Percentiles rank a stretch among this genome's conserved stretches.
Conservation (phyloP, 2,329 filamentous ascomycete species). For the Pestalotiopsis sp. region DNA sequence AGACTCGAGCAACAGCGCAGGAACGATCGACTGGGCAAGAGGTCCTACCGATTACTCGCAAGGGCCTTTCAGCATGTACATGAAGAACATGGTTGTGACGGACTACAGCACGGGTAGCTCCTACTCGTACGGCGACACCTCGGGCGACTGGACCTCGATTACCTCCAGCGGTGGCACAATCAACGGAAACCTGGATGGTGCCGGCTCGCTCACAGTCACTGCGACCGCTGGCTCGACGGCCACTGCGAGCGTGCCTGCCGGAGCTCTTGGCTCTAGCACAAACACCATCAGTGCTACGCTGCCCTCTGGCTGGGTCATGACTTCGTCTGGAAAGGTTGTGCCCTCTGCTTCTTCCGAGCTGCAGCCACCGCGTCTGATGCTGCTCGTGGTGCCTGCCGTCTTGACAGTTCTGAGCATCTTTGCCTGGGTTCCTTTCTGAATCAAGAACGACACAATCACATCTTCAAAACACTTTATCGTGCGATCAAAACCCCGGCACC, state of each 20-base stretch:
- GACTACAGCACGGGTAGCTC: slow-evolving; percentile 92
- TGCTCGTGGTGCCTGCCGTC: slow-evolving; percentile 43
- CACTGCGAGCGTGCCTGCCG: slow-evolving; percentile 68
- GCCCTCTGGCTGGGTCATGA: slow-evolving; percentile 82
- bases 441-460: background rate
- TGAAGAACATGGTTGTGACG: slow-evolving; percentile 74
- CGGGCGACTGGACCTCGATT: slow-evolving; percentile 82
- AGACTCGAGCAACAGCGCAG: slow-evolving; percentile 75
- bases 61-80: slow-evolving; percentile 85
- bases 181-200: slow-evolving; percentile 66
- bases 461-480: background rate
- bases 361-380: slow-evolving; percentile 44
- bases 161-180: slow-evolving; percentile 76
- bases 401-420: slow-evolving; percentile 3
- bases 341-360: slow-evolving; percentile 64
- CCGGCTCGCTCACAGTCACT: slow-evolving; percentile 53
- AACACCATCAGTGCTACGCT: slow-evolving; percentile 57
- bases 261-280: slow-evolving; percentile 64
- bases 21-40: slow-evolving; percentile 88
- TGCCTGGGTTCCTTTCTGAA: background rate
- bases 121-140: slow-evolving; percentile 80
- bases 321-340: slow-evolving; percentile 76
- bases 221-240: slow-evolving; percentile 65
- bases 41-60: slow-evolving; percentile 82
- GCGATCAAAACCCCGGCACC: background rate